These are phyloP conservation scores for Puccinia hordei DNA, from an alignment of 1,284 basidiomycete species.

Conservation along the genomic window DNA sequence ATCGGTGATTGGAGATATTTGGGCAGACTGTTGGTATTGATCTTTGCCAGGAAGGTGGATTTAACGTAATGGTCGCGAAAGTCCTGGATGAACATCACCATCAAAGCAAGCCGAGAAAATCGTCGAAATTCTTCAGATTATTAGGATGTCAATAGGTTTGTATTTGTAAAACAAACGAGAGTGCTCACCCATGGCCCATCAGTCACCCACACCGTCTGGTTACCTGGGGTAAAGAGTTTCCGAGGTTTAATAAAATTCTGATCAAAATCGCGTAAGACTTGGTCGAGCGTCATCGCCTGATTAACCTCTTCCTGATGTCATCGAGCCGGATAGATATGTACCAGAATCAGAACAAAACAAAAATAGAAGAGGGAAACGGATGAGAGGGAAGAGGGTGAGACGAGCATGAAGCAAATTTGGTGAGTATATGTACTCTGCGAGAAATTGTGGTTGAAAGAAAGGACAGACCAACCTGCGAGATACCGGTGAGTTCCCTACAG, in stretches of 20 bases:
- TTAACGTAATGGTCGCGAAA: slow-evolving; percentile 55
- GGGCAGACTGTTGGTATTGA: slow-evolving; percentile 61
- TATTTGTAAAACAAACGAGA: neutral
- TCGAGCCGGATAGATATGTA: too few species aligned
- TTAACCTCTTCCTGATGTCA: slow-evolving; percentile 74
- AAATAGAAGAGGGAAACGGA: neutral
- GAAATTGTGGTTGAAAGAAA: neutral
- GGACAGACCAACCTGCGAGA: slow-evolving; percentile 72
- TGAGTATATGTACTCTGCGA: slow-evolving; percentile 46
- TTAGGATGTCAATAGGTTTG: neutral
- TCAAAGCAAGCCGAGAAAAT: slow-evolving; percentile 5
- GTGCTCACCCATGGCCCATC: slow-evolving; percentile 62
- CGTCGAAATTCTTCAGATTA: neutral
- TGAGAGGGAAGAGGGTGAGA: neutral
- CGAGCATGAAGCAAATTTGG: neutral
- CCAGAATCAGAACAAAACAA: neutral
- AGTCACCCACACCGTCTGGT: slow-evolving; percentile 63
- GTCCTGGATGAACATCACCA: slow-evolving; percentile 60
- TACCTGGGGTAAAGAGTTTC: slow-evolving; percentile 59
- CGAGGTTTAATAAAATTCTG: slow-evolving; percentile 66
- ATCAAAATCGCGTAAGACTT: slow-evolving; percentile 69
- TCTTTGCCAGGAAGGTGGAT: slow-evolving; percentile 53
- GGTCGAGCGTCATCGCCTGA: slow-evolving; percentile 72
- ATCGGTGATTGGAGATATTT: slow-evolving; percentile 56
- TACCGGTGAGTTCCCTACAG: slow-evolving; percentile 83